These are phyloP conservation scores for Leccinellum albellum DNA, from an alignment of 768 basidiomycete species.

Conservation along the genomic window DNA sequence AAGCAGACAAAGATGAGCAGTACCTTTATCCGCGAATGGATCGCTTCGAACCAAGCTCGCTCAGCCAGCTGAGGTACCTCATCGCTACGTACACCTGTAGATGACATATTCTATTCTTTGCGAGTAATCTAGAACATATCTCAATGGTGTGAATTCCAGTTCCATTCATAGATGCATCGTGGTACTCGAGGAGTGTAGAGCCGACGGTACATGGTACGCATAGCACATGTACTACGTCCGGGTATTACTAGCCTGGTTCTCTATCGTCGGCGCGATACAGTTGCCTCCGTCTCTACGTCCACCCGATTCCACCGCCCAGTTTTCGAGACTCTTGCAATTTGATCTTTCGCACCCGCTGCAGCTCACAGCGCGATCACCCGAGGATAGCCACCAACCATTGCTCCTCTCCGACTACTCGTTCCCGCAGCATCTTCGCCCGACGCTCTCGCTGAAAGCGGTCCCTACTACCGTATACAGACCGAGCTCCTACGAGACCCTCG, in stretches of 20 bases:
- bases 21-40: constrained; percentile 89
- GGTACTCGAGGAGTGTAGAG: neutral
- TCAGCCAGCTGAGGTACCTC: constrained; percentile 5
- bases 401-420: constrained; percentile 7
- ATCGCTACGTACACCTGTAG: neutral
- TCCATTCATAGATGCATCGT: neutral
- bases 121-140: neutral
- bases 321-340: constrained; percentile 18
- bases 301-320: neutral
- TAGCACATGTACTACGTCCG: constrained; percentile 8
- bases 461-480: constrained; percentile 59
- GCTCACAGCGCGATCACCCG: neutral
- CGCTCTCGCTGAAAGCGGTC: constrained; percentile 38
- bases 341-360: constrained; percentile 16
- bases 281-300: neutral
- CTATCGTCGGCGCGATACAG: constrained; percentile 2
- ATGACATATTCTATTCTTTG: constrained; percentile 3
- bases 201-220: neutral
- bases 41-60: constrained; percentile 37
- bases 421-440: constrained; percentile 5
- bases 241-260: neutral
- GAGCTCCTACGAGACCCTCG: constrained; percentile 45
- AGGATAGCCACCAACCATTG: constrained; percentile 1
- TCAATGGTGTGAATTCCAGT: constrained; percentile 1
- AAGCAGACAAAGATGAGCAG: constrained; percentile 91